Conservation (phyloP, 2,329 filamentous ascomycete species). For the Colletotrichum euphorbiae region DNA sequence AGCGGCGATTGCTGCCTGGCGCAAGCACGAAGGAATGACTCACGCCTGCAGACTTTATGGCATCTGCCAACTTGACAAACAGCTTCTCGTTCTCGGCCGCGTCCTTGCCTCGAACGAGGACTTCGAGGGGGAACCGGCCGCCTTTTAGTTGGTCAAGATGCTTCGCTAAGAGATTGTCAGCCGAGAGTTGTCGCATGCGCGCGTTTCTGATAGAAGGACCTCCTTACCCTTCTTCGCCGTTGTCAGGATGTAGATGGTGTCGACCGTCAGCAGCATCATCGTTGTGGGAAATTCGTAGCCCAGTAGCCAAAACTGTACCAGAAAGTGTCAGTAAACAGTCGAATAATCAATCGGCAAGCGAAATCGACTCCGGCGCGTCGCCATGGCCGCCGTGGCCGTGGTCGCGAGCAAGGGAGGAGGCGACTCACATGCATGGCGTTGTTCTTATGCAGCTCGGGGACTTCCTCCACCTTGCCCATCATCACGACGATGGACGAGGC, state of each 20-base stretch:
- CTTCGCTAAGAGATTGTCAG: slow-evolving; percentile 72
- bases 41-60: slow-evolving; percentile 89
- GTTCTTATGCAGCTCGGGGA: slow-evolving; percentile 90
- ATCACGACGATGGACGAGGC: slow-evolving; percentile 87
- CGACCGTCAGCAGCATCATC: slow-evolving; percentile 89
- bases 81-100: slow-evolving; percentile 91
- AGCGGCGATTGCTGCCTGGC: slow-evolving; percentile 6
- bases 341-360: neutral
- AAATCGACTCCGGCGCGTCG: neutral
- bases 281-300: slow-evolving; percentile 99
- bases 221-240: slow-evolving; percentile 92
- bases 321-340: slow-evolving; percentile 22
- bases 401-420: slow-evolving; percentile 25
- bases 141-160: slow-evolving; percentile 93
- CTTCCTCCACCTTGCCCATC: slow-evolving; percentile 95
- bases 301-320: slow-evolving; percentile 89
- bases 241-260: slow-evolving; percentile 90
- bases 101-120: slow-evolving; percentile 92
- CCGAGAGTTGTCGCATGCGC: neutral
- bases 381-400: slow-evolving; percentile 31
- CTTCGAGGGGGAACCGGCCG: slow-evolving; percentile 91
- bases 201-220: slow-evolving; percentile 4
- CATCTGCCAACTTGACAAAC: slow-evolving; percentile 84
- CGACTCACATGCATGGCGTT: slow-evolving; percentile 90
- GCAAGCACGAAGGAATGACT: slow-evolving; percentile 51